Evolutionary conservation across 225 moss, liverwort and hornwort species (phyloP), one percentile per base, ranked within the genome.

Genomic region (Marchantia polymorpha): DNA sequence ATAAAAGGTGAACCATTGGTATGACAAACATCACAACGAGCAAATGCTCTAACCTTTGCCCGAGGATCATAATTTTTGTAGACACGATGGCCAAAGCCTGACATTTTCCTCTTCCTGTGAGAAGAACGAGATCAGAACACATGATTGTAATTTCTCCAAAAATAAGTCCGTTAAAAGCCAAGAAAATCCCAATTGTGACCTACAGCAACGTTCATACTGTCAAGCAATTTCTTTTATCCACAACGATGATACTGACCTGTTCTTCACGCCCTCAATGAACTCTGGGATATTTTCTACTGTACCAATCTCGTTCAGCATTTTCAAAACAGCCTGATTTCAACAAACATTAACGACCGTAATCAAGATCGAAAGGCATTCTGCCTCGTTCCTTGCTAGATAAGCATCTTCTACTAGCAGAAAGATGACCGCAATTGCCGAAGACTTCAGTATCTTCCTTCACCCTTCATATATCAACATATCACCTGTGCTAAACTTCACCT

Each of bases 1-100:
- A 67, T 1, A 3, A 2, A 27, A 67, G 13, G 7, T 30, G 14
- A n/a, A 22, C 7, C 55, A 52, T 0, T 66, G 16, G 47, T 63
- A 17, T 31, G 58, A 19, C 39, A 64, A n/a, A 73, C 48, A 65
- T 12, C 20, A 23, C 39, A 39, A 39, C 39, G 4, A 26, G 50
- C 27, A 23, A 75, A 39, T 75, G 30, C 66, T 22, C 80, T 47
- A 20, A 93, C 96, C 92, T 97, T 97, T 55, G 96, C 96, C 80
- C 94, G 94, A 78, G 96, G 96, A 86, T 97, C 94, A 69, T 94
- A 93, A 59, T 97, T 97, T 78, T 97, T 97, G 84, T 97, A 97
- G 23, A 97, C 94, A 30, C 94, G 94, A 76, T 97, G 96, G 76
- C 93, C 96, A 77, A 94, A 97, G 22, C 96, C 94, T 77, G 96